Percentiles rank a stretch among this genome's conserved stretches.
phyloP scores from a whole-genome alignment of 257 asterid species.

The Capsicum rhomboideum region DNA sequence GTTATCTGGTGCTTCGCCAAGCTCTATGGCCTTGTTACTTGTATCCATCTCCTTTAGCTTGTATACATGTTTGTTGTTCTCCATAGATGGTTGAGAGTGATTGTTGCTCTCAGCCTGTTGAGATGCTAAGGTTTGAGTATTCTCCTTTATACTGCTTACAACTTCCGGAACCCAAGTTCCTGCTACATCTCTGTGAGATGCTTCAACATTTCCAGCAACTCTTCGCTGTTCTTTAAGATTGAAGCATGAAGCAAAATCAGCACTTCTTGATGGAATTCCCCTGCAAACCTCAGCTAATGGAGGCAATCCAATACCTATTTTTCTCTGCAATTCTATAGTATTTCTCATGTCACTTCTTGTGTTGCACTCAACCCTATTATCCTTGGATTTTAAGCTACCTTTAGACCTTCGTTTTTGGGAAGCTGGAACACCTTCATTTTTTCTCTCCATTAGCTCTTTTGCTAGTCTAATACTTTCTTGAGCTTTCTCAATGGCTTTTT shows the following conservation, averaged over 20 bases:
- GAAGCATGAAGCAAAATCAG: constrained; percentile 21
- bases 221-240: constrained; percentile 13
- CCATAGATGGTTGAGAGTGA: constrained; percentile 9
- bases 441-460: constrained; percentile 71
- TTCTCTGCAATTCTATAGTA: constrained; percentile 20
- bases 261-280: constrained; percentile 4
- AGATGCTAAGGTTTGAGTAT: constrained; percentile 28
- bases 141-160: constrained; percentile 22
- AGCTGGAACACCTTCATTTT: constrained; percentile 32
- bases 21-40: constrained; percentile 12
- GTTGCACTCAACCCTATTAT: constrained; percentile 23
- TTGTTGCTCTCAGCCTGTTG: constrained; percentile 26
- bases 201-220: constrained; percentile 21
- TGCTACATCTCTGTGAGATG: constrained; percentile 27
- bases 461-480: constrained; percentile 87
- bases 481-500: constrained; percentile 79
- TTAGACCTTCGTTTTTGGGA: constrained; percentile 26
- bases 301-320: constrained; percentile 14
- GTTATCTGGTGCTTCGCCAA: constrained; percentile 11
- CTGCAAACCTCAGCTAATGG: constrained; percentile 17
- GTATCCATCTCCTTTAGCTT: constrained; percentile 7
- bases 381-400: constrained; percentile 24
- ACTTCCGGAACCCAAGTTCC: constrained; percentile 21
- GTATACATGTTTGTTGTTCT: constrained; percentile 10
- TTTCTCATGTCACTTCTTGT: constrained; percentile 17